Percentiles rank a stretch among this genome's conserved stretches.
Evolutionary conservation across 371 early-diverging fungal genomes (phyloP).

Genomic region (Syncephalastrum racemosum): DNA sequence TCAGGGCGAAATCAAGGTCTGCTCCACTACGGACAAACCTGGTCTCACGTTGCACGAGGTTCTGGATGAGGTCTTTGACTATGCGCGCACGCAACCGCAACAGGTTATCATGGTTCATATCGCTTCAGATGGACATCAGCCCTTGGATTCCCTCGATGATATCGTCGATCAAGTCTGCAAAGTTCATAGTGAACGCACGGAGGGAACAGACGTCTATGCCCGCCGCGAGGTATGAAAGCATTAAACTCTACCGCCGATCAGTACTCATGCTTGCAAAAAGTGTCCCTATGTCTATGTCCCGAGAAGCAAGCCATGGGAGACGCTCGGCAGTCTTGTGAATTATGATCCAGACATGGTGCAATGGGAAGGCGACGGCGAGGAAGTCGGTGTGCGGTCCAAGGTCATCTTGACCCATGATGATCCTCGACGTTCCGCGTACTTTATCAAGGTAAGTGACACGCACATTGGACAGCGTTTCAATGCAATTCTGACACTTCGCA

Average conservation of each 20-base stretch:
- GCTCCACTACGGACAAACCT: constrained; percentile 2
- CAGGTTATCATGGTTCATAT: constrained; percentile 34
- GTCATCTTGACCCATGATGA: constrained; percentile 30
- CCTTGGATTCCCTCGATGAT: constrained; percentile 24
- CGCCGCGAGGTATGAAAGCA: constrained; percentile 24
- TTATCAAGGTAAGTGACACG: constrained; percentile 22
- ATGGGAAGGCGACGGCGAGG: constrained; percentile 52
- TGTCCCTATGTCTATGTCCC: constrained; percentile 40
- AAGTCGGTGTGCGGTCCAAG: constrained; percentile 40
- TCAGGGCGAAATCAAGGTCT: constrained; percentile 4
- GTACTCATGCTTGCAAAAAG: constrained; percentile 13
- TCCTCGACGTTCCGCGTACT: constrained; percentile 15
- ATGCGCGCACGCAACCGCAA: constrained; percentile 20
- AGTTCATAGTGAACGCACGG: constrained; percentile 27
- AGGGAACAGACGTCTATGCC: constrained; percentile 29
- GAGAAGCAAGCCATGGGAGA: constrained; percentile 21
- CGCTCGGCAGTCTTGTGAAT: constrained; percentile 38
- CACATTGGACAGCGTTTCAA: neutral
- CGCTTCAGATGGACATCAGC: constrained; percentile 9
- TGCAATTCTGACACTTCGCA: neutral
- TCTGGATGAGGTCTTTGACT: constrained; percentile 23
- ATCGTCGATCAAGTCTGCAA: constrained; percentile 35
- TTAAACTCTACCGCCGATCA: neutral
- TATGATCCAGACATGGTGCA: constrained; percentile 46
- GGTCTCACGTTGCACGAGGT: constrained; percentile 17